Base-by-base conservation (phyloP, 106 monocot genomes). In the Dactylorhiza incarnata region DNA sequence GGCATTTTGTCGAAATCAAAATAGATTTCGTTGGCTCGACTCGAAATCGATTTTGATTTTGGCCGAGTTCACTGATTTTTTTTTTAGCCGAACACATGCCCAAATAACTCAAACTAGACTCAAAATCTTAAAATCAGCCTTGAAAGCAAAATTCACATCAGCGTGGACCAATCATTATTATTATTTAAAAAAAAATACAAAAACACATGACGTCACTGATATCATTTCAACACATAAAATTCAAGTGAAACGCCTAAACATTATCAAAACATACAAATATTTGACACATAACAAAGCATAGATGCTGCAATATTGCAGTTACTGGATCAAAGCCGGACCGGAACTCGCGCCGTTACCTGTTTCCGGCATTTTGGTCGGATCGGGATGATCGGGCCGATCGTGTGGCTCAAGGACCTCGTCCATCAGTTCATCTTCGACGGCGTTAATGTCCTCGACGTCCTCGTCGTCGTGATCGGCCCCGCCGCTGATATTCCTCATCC, bases 381-480 rank as follows among this genome's bases (percentile, higher is more conserved):
- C 87, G 13, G 68, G 83, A 49, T 88, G 83, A 46, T 88, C 85
- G 19, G 61, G 52, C 73, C 81, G 80, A 54, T 92, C 92, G 5
- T 82, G 77, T 43, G 74, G 81, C 43, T 82, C 88, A 48, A 96
- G 87, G 54, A 93, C 89, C 73, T 99, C 99, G 76, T 99, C 97
- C 81, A 99, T 87, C 44, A 94, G 79, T 53, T 95, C 95, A 74
- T 94, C 97, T 56, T 99, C 93, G 1, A 55, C 88, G 17, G 37
- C 1, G 3, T 73, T 86, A 47, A 91, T 91, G 68, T 99, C 99
- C n/a, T 94, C 94, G 15, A 89, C 91, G 71, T 93, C 96, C 48
- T 96, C 95, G 63, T 91, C 91, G 25, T 89, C 89, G 5, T 82
- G 87, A 68, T 89, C 83, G 76, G 61, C 68, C 63, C 93, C 89